Evolutionary conservation across 352 stramenopile genomes (phyloP).

Genomic region (Pythium guiyangense): DNA sequence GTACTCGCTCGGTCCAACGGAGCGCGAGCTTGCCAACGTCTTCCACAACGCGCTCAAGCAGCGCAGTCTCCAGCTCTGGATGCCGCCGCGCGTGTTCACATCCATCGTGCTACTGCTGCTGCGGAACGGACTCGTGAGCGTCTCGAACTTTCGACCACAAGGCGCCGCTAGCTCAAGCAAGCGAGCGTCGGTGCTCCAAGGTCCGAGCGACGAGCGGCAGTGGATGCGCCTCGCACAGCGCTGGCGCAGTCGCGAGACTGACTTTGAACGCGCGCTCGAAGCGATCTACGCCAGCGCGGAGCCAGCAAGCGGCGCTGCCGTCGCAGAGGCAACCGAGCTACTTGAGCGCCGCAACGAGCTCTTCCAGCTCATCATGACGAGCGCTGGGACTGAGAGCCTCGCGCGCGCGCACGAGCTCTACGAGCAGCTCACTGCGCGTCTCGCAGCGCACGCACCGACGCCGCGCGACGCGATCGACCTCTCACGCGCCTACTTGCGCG

Average conservation of each 20-base stretch:
- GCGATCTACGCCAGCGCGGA: slow-evolving; percentile 28
- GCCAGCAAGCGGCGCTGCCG: background rate
- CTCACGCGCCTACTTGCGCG: background rate
- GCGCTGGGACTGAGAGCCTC: slow-evolving; percentile 6
- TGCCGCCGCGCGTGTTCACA: slow-evolving; percentile 60
- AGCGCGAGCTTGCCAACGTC: slow-evolving; percentile 59
- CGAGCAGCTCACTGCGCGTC: background rate
- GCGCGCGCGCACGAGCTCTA: slow-evolving; percentile 8
- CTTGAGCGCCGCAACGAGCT: slow-evolving; percentile 15
- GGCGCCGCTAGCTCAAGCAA: slow-evolving; percentile 1
- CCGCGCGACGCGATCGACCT: slow-evolving; percentile 2
- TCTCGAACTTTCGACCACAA: slow-evolving; percentile 42
- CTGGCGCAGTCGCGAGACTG: slow-evolving; percentile 44
- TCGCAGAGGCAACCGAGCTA: background rate
- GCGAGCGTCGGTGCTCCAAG: slow-evolving; percentile 12
- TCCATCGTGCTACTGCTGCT: slow-evolving; percentile 59
- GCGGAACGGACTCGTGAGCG: slow-evolving; percentile 50
- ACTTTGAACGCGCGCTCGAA: slow-evolving; percentile 49
- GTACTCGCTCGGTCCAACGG: slow-evolving; percentile 38
- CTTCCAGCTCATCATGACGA: slow-evolving; percentile 11
- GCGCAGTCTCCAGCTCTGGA: slow-evolving; percentile 37
- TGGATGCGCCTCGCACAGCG: slow-evolving; percentile 50
- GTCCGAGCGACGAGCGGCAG: slow-evolving; percentile 32
- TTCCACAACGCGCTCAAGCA: slow-evolving; percentile 68
- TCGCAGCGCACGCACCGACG: background rate